Evolutionary conservation across 2,329 filamentous ascomycete species (phyloP).

Genomic region (Tolypocladium endophyticum): DNA sequence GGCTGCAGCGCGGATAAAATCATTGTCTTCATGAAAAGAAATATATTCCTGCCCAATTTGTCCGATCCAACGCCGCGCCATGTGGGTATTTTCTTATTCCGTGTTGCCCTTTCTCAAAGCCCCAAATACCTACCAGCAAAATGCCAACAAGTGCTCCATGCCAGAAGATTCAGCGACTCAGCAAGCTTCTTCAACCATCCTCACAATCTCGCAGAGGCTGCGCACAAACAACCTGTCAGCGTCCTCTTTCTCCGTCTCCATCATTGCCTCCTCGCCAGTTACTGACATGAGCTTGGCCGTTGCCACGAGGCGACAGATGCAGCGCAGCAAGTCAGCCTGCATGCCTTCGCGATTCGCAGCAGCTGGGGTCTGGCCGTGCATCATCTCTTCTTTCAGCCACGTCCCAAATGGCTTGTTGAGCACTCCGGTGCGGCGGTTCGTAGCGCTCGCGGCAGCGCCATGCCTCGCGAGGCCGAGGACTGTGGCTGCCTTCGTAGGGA

Average conservation of each 20-base stretch:
- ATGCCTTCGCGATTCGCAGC: constrained; percentile 24
- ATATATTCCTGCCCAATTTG: neutral
- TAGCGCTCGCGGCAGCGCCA: constrained; percentile 8
- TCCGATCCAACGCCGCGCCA: neutral
- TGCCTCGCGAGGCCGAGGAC: constrained; percentile 34
- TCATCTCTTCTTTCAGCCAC: constrained; percentile 16
- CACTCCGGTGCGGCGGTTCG: constrained; percentile 13
- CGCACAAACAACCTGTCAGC: constrained; percentile 27
- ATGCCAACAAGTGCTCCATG: neutral
- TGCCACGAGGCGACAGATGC: constrained; percentile 38
- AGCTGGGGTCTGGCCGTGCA: constrained; percentile 5
- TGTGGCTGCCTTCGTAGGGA: constrained; percentile 42
- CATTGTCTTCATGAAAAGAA: too few relatives aligned
- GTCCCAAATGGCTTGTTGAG: constrained; percentile 13
- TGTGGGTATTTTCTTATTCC: constrained; percentile 1
- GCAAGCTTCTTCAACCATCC: constrained; percentile 21
- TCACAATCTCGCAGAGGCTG: constrained; percentile 32
- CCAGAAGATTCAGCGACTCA: neutral
- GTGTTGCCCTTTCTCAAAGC: neutral
- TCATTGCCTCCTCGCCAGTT: constrained; percentile 18
- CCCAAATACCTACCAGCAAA: neutral
- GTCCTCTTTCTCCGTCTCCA: constrained; percentile 19
- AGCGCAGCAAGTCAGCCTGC: constrained; percentile 37
- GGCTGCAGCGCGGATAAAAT: too few relatives aligned
- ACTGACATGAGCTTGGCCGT: constrained; percentile 31